Conservation (phyloP, 2,329 filamentous ascomycete species). For the Cercospora sp. region DNA sequence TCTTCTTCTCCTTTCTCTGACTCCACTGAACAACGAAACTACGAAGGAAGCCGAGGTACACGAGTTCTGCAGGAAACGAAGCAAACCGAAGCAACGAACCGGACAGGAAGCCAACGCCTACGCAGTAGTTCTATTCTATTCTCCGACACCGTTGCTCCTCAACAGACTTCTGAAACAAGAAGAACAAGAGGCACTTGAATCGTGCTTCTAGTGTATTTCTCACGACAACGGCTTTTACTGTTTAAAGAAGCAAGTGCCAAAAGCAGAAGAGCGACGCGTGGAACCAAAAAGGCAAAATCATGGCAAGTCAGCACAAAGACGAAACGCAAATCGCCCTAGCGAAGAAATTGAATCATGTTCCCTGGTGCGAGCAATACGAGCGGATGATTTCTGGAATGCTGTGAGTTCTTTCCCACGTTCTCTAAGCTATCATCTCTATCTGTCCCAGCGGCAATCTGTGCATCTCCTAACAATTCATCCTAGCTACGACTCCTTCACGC, state of each 20-base stretch:
- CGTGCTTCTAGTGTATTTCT: background rate
- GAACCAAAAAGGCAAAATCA: background rate
- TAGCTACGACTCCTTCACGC: slow-evolving; percentile 49
- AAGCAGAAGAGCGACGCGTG: background rate
- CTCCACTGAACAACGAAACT: background rate
- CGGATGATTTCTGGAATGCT: slow-evolving; percentile 66
- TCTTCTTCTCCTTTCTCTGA: background rate
- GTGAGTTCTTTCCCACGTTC: slow-evolving; percentile 31
- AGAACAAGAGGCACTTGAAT: background rate
- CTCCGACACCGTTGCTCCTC: background rate
- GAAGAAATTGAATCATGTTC: slow-evolving; percentile 52
- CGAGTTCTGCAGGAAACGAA: background rate
- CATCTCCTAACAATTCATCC: background rate
- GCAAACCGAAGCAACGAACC: background rate
- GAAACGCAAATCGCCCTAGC: slow-evolving; percentile 48
- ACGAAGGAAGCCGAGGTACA: background rate
- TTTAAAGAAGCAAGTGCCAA: background rate
- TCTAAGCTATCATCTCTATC: background rate
- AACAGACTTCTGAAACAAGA: background rate
- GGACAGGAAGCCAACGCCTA: background rate
- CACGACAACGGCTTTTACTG: background rate
- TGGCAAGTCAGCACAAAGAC: slow-evolving; percentile 45
- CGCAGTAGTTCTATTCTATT: background rate
- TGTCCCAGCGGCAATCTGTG: background rate
- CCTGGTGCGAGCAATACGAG: slow-evolving; percentile 62